A percentile compares a stretch with the other conserved stretches of the same genome.
Conservation (phyloP, 176 grass and related monocot genomes). For the Musa troglodytarum region DNA sequence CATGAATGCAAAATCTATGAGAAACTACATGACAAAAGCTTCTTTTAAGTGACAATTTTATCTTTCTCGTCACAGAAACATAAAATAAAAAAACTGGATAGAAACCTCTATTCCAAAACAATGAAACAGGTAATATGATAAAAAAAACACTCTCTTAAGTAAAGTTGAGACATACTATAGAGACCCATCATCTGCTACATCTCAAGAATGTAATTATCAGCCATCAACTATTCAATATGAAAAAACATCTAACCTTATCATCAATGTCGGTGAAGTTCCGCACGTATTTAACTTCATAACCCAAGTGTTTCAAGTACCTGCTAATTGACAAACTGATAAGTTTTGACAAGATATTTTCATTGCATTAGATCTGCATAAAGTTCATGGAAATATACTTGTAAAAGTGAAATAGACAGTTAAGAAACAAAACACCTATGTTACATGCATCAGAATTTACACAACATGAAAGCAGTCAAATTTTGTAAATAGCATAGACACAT, state of each 20-base stretch:
- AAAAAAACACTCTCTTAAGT: too few relatives aligned
- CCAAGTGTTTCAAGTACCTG: conserved; percentile 77
- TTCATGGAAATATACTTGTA: neutral
- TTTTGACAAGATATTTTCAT: neutral
- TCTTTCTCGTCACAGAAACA: too few relatives aligned
- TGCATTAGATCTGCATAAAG: neutral
- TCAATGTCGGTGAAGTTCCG: conserved; percentile 94
- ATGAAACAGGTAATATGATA: too few relatives aligned
- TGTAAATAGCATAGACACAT: too few relatives aligned
- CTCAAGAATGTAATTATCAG: neutral
- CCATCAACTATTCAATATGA: neutral
- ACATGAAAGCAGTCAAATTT: too few relatives aligned
- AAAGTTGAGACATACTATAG: too few relatives aligned
- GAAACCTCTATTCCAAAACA: too few relatives aligned
- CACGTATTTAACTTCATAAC: conserved; percentile 76
- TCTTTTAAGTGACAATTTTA: too few relatives aligned
- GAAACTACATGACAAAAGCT: too few relatives aligned
- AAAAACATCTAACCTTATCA: conserved; percentile 53
- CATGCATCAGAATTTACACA: neutral
- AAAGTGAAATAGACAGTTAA: neutral
- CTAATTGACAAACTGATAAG: neutral
- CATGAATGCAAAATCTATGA: too few relatives aligned
- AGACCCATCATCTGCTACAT: too few relatives aligned
- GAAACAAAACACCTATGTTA: neutral
- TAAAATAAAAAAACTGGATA: too few relatives aligned